Conservation (phyloP, 1,284 basidiomycete species). For the Cryptococcus sp. region DNA sequence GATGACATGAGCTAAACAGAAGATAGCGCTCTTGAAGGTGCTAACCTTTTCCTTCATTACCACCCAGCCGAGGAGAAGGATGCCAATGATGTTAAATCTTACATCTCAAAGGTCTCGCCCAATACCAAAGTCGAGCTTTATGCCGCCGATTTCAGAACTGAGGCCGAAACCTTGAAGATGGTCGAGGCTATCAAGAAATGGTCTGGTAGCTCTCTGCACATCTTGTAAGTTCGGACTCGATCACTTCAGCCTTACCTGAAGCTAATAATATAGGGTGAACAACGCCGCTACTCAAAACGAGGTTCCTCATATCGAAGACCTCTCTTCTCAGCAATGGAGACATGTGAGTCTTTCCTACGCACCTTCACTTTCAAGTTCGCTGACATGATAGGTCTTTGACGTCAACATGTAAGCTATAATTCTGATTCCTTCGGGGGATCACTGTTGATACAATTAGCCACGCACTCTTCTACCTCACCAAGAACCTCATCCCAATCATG, state of each 20-base stretch:
- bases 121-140: constrained; percentile 50
- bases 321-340: constrained; percentile 54
- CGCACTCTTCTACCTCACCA: constrained; percentile 56
- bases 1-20: background rate
- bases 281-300: constrained; percentile 57
- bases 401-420: constrained; percentile 37
- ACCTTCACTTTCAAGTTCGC: background rate
- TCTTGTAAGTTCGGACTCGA: constrained; percentile 43
- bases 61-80: constrained; percentile 55
- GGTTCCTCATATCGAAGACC: constrained; percentile 50
- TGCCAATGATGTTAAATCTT: constrained; percentile 48
- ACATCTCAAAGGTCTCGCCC: constrained; percentile 42
- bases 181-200: constrained; percentile 51
- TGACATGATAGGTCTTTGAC: constrained; percentile 47
- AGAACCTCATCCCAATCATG: constrained; percentile 51
- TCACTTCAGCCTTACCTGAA: background rate
- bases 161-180: constrained; percentile 50
- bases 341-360: constrained; percentile 25
- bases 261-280: constrained; percentile 46
- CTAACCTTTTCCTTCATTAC: constrained; percentile 55
- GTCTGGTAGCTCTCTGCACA: constrained; percentile 49
- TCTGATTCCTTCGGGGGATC: background rate
- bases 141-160: constrained; percentile 50
- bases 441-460: constrained; percentile 44
- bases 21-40: constrained; percentile 55